A percentile compares a stretch with the other conserved stretches of the same genome.
Conservation (phyloP, 495 filamentous ascomycete species). For the Aspergillus asperescens region DNA sequence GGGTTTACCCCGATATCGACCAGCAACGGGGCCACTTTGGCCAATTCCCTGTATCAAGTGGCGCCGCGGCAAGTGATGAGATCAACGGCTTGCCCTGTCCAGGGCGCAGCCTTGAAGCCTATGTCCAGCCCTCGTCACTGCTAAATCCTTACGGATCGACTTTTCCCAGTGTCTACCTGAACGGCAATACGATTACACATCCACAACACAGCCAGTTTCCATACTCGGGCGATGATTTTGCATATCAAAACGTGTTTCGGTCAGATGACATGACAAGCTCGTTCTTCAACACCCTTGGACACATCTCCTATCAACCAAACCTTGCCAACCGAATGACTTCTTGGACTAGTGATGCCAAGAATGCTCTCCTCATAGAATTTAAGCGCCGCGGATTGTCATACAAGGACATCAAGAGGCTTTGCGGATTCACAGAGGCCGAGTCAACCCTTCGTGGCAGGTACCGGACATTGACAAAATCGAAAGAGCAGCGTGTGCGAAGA, state of each 20-base stretch:
- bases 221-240: neutral
- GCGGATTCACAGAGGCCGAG: constrained; percentile 71
- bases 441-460: constrained; percentile 80
- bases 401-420: constrained; percentile 64
- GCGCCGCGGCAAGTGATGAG: neutral
- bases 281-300: neutral
- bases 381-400: constrained; percentile 70
- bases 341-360: constrained; percentile 36
- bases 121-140: constrained; percentile 3
- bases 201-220: neutral
- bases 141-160: neutral
- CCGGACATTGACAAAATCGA: constrained; percentile 71
- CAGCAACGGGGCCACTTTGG: constrained; percentile 3
- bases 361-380: constrained; percentile 59
- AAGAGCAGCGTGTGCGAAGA: constrained; percentile 67
- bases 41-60: neutral
- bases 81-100: constrained; percentile 1
- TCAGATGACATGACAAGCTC: neutral
- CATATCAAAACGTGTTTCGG: neutral
- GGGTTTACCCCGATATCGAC: neutral
- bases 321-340: neutral
- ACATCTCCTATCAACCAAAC: neutral
- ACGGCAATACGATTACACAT: neutral
- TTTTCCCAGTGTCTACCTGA: neutral
- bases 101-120: neutral